Conservation (phyloP, 257 asterid species). For the Nicotiana attenuata region DNA sequence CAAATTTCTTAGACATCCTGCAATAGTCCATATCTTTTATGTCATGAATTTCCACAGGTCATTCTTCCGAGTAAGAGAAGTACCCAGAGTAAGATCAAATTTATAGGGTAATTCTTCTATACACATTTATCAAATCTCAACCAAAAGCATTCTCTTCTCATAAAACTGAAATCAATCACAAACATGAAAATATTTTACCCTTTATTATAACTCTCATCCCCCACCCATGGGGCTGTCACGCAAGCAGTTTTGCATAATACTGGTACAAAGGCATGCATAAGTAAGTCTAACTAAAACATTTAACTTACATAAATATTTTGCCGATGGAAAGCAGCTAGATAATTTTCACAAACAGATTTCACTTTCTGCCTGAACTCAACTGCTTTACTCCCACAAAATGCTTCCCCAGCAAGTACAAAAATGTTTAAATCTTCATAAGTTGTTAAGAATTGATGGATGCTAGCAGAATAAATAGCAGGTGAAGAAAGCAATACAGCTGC, state of each 20-base stretch:
- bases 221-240: neutral
- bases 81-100: neutral
- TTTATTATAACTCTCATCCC: neutral
- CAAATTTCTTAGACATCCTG: neutral
- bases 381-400: conserved; percentile 92
- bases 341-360: conserved; percentile 77
- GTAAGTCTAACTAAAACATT: neutral
- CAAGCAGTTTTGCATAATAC: conserved; percentile 9
- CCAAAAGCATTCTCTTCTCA: neutral
- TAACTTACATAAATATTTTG: conserved; percentile 90
- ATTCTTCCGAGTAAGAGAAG: neutral
- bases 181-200: neutral
- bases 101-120: neutral
- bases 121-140: neutral
- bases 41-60: neutral
- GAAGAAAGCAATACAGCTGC: conserved; percentile 92
- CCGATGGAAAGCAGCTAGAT: conserved; percentile 90
- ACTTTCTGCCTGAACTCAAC: conserved; percentile 94
- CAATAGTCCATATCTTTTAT: neutral
- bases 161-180: neutral
- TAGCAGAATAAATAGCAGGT: conserved; percentile 73
- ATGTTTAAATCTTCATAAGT: conserved; percentile 83
- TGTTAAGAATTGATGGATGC: conserved; percentile 92
- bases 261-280: neutral
- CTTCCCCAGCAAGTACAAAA: conserved; percentile 92